Conservation (phyloP, 73 alveolate genomes). For the Blepharisma stoltei region DNA sequence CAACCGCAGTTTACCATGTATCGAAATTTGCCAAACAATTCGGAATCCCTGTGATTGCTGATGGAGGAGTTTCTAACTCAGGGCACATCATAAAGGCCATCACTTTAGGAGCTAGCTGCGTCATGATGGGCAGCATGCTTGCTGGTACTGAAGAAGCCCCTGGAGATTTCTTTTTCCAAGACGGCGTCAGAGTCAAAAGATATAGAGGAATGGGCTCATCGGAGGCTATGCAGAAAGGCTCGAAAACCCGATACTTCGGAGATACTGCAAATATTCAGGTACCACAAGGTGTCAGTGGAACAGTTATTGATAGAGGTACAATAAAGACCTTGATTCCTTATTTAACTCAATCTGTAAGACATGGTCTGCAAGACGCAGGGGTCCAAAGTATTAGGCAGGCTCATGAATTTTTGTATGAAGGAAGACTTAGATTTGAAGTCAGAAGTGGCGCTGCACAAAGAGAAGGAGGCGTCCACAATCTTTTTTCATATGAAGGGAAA, state of each 20-base stretch:
- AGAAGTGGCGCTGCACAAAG: conserved; percentile 52
- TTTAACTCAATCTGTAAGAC: conserved; percentile 44
- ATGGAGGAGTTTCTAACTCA: conserved; percentile 49
- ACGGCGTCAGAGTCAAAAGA: conserved; percentile 49
- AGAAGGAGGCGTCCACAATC: conserved; percentile 54
- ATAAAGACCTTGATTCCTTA: conserved; percentile 51
- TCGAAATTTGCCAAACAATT: conserved; percentile 28
- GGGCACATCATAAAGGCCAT: conserved; percentile 54
- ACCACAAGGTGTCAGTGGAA: conserved; percentile 51
- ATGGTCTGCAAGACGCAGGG: conserved; percentile 53
- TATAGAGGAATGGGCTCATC: conserved; percentile 57
- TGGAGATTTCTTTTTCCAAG: conserved; percentile 52
- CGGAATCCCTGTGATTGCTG: conserved; percentile 53
- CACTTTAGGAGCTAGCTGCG: conserved; percentile 48
- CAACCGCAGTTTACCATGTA: conserved; percentile 56
- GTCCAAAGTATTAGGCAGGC: conserved; percentile 20
- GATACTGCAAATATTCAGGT: conserved; percentile 40
- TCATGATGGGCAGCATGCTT: conserved; percentile 46
- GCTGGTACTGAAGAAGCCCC: conserved; percentile 63
- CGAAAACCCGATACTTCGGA: conserved; percentile 49
- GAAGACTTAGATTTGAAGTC: conserved; percentile 43
- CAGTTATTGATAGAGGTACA: conserved; percentile 55
- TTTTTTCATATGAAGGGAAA: conserved; percentile 10
- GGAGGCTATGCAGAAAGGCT: conserved; percentile 57
- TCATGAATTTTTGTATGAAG: conserved; percentile 19